Conservation (phyloP, 2,329 filamentous ascomycete genomes). For the Albophoma yamanashiensis region DNA sequence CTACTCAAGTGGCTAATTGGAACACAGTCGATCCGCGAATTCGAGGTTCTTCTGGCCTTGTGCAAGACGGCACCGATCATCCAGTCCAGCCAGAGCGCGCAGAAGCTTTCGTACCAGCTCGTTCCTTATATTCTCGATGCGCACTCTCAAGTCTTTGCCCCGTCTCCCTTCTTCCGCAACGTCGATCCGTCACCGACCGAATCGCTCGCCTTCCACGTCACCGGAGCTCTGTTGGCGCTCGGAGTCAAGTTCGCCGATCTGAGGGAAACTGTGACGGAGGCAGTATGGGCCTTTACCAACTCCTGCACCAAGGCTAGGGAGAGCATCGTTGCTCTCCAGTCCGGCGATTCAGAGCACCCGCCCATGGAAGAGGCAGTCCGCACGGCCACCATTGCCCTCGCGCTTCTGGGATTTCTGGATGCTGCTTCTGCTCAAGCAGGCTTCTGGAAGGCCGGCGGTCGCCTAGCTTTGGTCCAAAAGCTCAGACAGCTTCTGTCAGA, state of each 20-base stretch:
- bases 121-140: constrained; percentile 79
- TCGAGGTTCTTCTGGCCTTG: constrained; percentile 82
- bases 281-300: constrained; percentile 61
- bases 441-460: constrained; percentile 71
- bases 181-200: constrained; percentile 87
- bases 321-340: constrained; percentile 39
- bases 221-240: constrained; percentile 70
- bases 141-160: constrained; percentile 64
- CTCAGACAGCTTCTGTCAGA: constrained; percentile 70
- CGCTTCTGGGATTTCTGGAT: constrained; percentile 82
- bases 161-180: constrained; percentile 72
- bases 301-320: constrained; percentile 56
- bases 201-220: constrained; percentile 66
- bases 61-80: constrained; percentile 81
- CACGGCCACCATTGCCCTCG: constrained; percentile 68
- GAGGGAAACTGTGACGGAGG: constrained; percentile 53
- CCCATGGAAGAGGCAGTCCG: constrained; percentile 56
- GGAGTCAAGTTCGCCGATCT: constrained; percentile 63
- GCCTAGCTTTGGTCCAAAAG: constrained; percentile 60
- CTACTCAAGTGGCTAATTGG: constrained; percentile 6
- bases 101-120: constrained; percentile 68
- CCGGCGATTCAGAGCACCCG: constrained; percentile 44
- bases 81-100: constrained; percentile 58
- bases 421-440: constrained; percentile 66
- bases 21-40: constrained; percentile 69